These are phyloP conservation scores for Penicillium desertorum DNA, from an alignment of 495 filamentous ascomycete genomes.

Conservation along the genomic window DNA sequence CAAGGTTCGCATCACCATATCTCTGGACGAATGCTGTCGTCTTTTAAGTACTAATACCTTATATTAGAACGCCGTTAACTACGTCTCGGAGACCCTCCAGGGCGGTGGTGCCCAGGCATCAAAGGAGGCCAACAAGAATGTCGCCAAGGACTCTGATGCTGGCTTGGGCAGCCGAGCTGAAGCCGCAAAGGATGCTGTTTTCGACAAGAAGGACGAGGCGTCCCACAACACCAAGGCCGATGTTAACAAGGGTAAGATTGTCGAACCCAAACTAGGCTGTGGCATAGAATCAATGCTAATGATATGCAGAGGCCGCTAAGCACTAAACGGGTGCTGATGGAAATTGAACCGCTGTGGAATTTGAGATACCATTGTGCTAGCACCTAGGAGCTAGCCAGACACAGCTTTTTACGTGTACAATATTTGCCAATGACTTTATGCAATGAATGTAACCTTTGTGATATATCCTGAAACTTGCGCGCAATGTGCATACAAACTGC, in stretches of 20 bases:
- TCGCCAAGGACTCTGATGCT: constrained; percentile 24
- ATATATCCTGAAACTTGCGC: neutral
- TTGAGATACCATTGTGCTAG: neutral
- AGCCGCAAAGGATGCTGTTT: constrained; percentile 22
- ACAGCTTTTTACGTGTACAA: neutral
- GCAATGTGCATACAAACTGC: neutral
- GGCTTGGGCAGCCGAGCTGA: constrained; percentile 19
- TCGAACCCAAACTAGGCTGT: too few species aligned
- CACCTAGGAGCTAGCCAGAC: too few species aligned
- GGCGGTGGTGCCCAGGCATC: constrained; percentile 22
- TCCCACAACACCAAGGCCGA: constrained; percentile 25
- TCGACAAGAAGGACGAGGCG: constrained; percentile 26
- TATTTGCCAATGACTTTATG: neutral
- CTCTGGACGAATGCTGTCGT: neutral
- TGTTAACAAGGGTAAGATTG: constrained; percentile 23
- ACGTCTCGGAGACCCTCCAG: constrained; percentile 25
- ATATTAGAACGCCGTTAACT: constrained; percentile 21
- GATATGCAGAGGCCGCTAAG: constrained; percentile 3
- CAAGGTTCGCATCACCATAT: constrained; percentile 14
- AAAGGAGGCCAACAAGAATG: constrained; percentile 27
- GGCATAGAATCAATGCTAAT: neutral
- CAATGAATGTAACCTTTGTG: neutral
- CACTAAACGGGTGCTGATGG: neutral
- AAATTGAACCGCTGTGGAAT: neutral
- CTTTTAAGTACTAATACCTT: neutral